Conservation (phyloP, 352 stramenopile genomes). For the Phytopythium delawarense region DNA sequence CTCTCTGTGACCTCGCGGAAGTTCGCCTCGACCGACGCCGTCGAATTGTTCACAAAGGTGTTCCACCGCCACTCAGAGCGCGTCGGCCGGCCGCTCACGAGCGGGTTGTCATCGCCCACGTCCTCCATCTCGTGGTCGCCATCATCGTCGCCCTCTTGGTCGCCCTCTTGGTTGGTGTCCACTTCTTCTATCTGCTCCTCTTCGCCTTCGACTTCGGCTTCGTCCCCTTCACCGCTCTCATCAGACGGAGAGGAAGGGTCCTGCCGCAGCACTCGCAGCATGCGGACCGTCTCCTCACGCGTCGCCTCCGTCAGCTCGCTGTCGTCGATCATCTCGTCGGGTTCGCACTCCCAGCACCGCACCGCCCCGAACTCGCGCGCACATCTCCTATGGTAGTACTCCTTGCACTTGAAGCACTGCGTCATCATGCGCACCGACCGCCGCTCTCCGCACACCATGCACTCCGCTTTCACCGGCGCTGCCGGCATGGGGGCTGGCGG, state of each 20-base stretch:
- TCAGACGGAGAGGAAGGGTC: conserved; percentile 13
- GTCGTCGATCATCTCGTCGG: conserved; percentile 62
- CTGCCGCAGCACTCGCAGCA: conserved; percentile 44
- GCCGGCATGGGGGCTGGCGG: background rate
- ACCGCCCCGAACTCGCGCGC: conserved; percentile 60
- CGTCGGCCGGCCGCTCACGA: conserved; percentile 14
- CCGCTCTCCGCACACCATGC: conserved; percentile 55
- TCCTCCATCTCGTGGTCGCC: conserved; percentile 13
- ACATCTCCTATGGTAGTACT: conserved; percentile 73
- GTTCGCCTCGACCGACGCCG: conserved; percentile 34
- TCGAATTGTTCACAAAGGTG: conserved; percentile 55
- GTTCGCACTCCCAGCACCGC: conserved; percentile 73
- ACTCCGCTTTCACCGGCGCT: conserved; percentile 35
- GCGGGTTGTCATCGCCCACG: conserved; percentile 9
- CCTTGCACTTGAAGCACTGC: conserved; percentile 40
- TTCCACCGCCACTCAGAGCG: conserved; percentile 52
- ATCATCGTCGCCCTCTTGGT: background rate
- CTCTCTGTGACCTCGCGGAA: conserved; percentile 45
- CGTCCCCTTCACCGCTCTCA: conserved; percentile 7
- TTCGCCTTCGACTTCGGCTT: conserved; percentile 2
- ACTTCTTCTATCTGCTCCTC: background rate
- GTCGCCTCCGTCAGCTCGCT: conserved; percentile 57
- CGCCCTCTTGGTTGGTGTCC: too few relatives aligned
- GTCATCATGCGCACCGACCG: conserved; percentile 29
- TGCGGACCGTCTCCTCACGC: conserved; percentile 31